A percentile compares a stretch with the other conserved stretches of the same genome.
These are phyloP conservation scores for Penicillium canescens DNA, from an alignment of 495 filamentous ascomycete genomes.

Conservation along the genomic window DNA sequence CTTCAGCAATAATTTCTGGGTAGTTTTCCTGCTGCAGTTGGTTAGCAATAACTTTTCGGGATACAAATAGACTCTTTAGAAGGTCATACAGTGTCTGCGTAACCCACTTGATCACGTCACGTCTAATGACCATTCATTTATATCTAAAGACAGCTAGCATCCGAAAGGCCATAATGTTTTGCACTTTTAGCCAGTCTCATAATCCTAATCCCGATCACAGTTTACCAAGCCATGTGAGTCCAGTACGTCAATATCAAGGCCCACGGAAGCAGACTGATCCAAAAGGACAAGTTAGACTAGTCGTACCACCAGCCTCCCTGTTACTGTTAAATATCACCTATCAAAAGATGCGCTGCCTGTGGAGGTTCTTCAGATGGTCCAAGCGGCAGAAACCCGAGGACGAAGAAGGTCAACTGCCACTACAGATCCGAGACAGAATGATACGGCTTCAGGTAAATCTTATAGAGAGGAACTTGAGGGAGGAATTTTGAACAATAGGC, in stretches of 20 bases:
- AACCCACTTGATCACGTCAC: conserved; percentile 1
- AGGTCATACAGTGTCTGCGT: conserved; percentile 8
- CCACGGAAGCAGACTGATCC: too few species aligned
- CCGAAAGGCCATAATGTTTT: too few species aligned
- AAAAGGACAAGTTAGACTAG: too few species aligned
- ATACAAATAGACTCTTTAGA: background rate
- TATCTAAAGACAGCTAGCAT: background rate
- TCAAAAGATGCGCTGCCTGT: conserved; percentile 16
- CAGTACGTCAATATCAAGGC: too few species aligned
- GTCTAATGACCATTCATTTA: background rate
- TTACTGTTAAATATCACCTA: background rate
- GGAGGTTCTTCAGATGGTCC: conserved; percentile 19
- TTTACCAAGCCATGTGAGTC: too few species aligned
- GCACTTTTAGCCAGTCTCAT: too few species aligned
- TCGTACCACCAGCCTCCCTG: too few species aligned
- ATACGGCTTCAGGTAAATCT: conserved; percentile 4
- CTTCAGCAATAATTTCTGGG: too few species aligned
- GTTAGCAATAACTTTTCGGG: background rate
- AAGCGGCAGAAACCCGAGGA: conserved; percentile 12
- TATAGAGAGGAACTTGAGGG: background rate
- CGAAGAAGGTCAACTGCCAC: conserved; percentile 12
- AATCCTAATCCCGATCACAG: too few species aligned
- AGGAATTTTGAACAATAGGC: conserved; percentile 1
- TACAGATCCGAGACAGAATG: conserved; percentile 4
- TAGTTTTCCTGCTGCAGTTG: background rate